Base-by-base conservation (phyloP, 257 asterid genomes). In the Thymus quinquecostatus region DNA sequence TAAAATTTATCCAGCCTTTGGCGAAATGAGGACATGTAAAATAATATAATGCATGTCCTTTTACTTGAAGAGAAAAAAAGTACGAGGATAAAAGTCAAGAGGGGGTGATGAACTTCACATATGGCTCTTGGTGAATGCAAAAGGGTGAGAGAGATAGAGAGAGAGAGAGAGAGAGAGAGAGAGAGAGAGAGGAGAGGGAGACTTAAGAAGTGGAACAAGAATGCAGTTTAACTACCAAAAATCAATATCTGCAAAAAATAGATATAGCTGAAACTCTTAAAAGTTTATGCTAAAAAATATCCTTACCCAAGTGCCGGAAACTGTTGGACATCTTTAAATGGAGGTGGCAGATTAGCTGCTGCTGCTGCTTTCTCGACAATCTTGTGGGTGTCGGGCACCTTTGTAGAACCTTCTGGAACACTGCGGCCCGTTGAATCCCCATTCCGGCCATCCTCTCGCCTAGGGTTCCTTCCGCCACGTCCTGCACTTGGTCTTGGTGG, bases 71-170 rank as follows among this genome's bases (percentile, higher is more conserved):
- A 34, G 38, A 21, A 21, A 21, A 21, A 21, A 21, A 21, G 21
- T 21, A 21, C 1, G 55, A 6, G n/a, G 62, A 70, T 70, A 64
- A 70, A 34, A 53, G 28, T 56, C 9, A 3, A 2, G 6, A 7
- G 65, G 41, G 38, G 4, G 50, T 27, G 30, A n/a, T 10, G 29
- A 33, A n/a, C 30, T 4, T 38, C 6, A 38, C 41, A 28, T 21
- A 21, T 73, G 82, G 28, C 82, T 56, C 45, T 79, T 71, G 83
- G 78, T 50, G 70, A 56, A 8, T 27, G 60, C 65, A 62, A 79
- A 67, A 43, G 78, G 70, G 34, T 27, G 41, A 48, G 57, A 28
- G 57, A 71, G 60, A 56, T 38, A 40, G 57, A 36, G 3, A 50
- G 8, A 64, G 50, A 1, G 12, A 32, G 41, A 21, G 47, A 70